Conservation (phyloP, 208 protist species). For the Leishmania gerbilli region DNA sequence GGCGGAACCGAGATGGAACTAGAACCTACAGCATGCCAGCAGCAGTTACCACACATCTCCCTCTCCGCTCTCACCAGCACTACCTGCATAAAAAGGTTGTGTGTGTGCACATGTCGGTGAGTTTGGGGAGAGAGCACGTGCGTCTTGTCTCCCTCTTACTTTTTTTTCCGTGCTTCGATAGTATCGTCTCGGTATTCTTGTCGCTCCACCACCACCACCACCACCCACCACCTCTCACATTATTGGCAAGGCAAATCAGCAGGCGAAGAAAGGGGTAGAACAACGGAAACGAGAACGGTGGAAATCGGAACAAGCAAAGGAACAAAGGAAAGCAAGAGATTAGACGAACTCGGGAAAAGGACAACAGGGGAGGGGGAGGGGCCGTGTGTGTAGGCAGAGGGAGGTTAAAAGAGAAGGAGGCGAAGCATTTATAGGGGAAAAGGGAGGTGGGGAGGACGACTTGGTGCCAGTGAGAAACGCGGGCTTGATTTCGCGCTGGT, state of each 20-base stretch:
- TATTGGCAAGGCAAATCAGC: background rate
- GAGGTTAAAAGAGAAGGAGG: background rate
- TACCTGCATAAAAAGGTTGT: background rate
- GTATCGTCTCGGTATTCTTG: background rate
- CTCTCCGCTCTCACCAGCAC: background rate
- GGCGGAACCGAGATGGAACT: background rate
- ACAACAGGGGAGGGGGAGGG: background rate
- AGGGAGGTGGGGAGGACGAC: background rate
- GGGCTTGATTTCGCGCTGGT: background rate
- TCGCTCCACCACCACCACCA: background rate
- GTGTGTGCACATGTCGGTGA: background rate
- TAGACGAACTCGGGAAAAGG: background rate
- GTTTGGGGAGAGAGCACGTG: background rate
- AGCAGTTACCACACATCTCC: background rate
- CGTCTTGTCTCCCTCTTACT: background rate
- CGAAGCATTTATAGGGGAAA: background rate
- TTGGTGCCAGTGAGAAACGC: background rate
- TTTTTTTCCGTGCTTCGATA: background rate
- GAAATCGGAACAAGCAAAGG: background rate
- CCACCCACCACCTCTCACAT: background rate
- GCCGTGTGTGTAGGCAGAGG: background rate
- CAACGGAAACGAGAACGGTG: background rate
- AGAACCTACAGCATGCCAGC: background rate
- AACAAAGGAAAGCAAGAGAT: background rate
- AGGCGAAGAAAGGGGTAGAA: background rate